Conservation (phyloP, 768 basidiomycete species). For the Crepidotus variabilis region DNA sequence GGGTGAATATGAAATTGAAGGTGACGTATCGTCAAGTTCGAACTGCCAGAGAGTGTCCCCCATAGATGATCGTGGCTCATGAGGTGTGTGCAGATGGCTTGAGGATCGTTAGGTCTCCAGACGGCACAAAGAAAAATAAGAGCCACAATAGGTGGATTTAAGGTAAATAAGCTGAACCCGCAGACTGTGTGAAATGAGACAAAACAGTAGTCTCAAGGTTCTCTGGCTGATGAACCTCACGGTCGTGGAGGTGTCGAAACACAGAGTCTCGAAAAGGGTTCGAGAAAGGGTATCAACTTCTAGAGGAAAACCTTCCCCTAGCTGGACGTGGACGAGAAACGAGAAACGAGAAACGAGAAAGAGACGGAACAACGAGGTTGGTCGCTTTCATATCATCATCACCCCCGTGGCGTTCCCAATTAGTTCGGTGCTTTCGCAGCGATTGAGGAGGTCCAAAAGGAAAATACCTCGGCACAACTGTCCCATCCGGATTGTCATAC, state of each 20-base stretch:
- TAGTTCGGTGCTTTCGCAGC: not conserved
- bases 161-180: conserved; percentile 8
- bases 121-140: not conserved
- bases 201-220: conserved; percentile 3
- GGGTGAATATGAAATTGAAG: conserved; percentile 57
- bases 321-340: conserved; percentile 10
- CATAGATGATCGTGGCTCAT: conserved; percentile 19
- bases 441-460: not conserved
- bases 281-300: no score
- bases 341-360: conserved; percentile 13
- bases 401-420: not conserved
- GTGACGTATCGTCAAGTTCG: conserved; percentile 64
- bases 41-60: conserved; percentile 30
- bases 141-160: not conserved
- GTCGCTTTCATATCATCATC: not conserved
- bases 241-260: not conserved
- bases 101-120: not conserved
- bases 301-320: not conserved
- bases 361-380: conserved; percentile 1
- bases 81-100: conserved; percentile 7
- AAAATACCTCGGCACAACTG: conserved; percentile 4
- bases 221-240: not conserved
- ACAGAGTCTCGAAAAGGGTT: no score
- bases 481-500: conserved; percentile 24
- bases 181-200: conserved; percentile 1